Conservation (phyloP, 306 rosid species). For the Hippophae tibetana region DNA sequence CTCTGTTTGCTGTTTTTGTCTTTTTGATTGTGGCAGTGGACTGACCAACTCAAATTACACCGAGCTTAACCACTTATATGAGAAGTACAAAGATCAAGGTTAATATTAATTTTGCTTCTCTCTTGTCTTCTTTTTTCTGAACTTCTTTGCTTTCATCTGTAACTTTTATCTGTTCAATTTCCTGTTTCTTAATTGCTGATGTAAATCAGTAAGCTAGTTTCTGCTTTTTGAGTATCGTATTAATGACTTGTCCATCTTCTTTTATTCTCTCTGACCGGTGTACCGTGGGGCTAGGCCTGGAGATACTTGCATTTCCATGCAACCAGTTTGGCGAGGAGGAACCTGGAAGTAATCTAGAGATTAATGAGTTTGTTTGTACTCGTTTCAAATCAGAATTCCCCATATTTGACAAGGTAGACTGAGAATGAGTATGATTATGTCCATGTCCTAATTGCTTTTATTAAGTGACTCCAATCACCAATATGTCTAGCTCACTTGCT, state of each 20-base stretch:
- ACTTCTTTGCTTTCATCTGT: neutral
- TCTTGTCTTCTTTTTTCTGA: neutral
- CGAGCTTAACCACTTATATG: conserved; percentile 70
- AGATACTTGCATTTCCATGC: conserved; percentile 83
- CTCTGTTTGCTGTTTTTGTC: conserved; percentile 6
- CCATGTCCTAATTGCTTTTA: too few species aligned
- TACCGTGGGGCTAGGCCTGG: conserved; percentile 38
- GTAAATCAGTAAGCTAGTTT: too few species aligned
- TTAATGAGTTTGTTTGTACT: conserved; percentile 67
- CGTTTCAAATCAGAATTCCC: conserved; percentile 83
- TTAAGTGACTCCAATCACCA: too few species aligned
- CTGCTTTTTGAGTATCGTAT: too few species aligned
- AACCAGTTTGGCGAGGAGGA: conserved; percentile 80
- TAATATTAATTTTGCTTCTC: conserved; percentile 10
- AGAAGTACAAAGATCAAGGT: conserved; percentile 69
- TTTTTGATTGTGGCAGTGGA: conserved; percentile 47
- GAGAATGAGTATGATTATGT: too few species aligned
- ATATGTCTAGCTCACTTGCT: too few species aligned
- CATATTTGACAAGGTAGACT: conserved; percentile 66
- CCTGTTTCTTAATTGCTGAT: too few species aligned
- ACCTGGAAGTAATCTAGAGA: conserved; percentile 79
- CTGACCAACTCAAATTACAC: conserved; percentile 73
- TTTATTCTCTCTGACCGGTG: neutral
- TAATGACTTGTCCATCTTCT: too few species aligned
- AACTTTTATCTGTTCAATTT: too few species aligned